These are phyloP conservation scores for Alternaria arborescens DNA, from an alignment of 2,329 filamentous ascomycete genomes.

Conservation along the genomic window DNA sequence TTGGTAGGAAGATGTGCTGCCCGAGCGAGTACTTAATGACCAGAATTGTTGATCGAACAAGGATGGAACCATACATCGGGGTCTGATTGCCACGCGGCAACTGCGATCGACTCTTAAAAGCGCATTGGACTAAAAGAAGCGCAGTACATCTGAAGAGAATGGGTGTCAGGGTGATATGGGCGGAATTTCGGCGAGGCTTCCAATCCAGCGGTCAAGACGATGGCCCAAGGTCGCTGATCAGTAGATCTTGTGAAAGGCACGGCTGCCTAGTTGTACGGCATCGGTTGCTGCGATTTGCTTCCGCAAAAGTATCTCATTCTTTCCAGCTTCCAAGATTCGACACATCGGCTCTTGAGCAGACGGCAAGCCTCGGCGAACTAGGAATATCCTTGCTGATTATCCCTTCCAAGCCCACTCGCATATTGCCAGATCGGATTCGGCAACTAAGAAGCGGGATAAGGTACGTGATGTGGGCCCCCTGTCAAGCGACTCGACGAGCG, in stretches of 20 bases:
- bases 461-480: conserved; percentile 9
- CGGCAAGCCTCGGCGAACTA: conserved; percentile 16
- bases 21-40: background rate
- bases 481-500: conserved; percentile 1
- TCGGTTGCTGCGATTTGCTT: conserved; percentile 35
- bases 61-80: background rate
- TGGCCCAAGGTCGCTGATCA: conserved; percentile 13
- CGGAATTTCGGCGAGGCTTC: conserved; percentile 27
- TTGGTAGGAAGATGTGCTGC: background rate
- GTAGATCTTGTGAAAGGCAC: conserved; percentile 16
- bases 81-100: background rate
- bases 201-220: conserved; percentile 10
- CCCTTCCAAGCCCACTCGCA: background rate
- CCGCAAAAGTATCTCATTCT: conserved; percentile 41
- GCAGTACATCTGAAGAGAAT: conserved; percentile 24
- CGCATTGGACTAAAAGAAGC: conserved; percentile 17
- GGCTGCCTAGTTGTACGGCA: conserved; percentile 24
- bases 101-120: background rate
- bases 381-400: conserved; percentile 13
- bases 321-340: conserved; percentile 21
- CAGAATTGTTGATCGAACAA: background rate
- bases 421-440: conserved; percentile 21
- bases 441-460: conserved; percentile 18
- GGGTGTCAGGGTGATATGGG: conserved; percentile 20
- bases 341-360: conserved; percentile 26